phyloP scores from a whole-genome alignment of 257 asterid genomes.

The Salvia rosmarinus region DNA sequence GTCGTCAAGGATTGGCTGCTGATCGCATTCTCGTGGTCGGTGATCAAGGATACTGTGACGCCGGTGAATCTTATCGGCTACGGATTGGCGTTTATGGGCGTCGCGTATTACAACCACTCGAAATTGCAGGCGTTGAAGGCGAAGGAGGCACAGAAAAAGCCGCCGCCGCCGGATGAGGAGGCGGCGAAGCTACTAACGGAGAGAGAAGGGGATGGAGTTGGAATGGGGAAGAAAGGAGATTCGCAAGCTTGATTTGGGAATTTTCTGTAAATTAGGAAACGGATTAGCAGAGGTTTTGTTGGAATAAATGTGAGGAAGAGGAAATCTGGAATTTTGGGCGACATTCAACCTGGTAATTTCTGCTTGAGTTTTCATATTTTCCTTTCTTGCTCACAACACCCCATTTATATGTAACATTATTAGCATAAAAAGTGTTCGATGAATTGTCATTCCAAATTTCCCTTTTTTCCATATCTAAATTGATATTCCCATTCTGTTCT shows the following conservation, averaged over 20 bases:
- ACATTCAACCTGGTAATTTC: constrained; percentile 2
- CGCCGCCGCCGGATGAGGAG: constrained; percentile 53
- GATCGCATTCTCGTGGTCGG: constrained; percentile 87
- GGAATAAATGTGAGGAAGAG: constrained; percentile 34
- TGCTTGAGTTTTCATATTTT: constrained; percentile 27
- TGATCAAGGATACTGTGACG: constrained; percentile 77
- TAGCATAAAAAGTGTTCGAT: background rate
- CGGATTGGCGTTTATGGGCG: constrained; percentile 75
- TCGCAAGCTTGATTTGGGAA: constrained; percentile 39
- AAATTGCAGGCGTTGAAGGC: constrained; percentile 79
- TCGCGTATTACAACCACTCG: constrained; percentile 64
- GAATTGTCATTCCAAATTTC: background rate
- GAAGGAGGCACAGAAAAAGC: constrained; percentile 59
- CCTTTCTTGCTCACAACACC: constrained; percentile 20
- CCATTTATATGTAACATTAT: constrained; percentile 33
- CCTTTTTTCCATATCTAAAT: background rate
- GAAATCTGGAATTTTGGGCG: constrained; percentile 17
- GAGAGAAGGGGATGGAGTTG: constrained; percentile 46
- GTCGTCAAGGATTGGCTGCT: constrained; percentile 78
- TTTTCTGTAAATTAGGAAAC: background rate
- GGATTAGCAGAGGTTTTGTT: constrained; percentile 9
- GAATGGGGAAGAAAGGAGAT: constrained; percentile 52
- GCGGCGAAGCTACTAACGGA: constrained; percentile 49
- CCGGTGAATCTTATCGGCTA: constrained; percentile 65
- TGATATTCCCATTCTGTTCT: background rate